A percentile compares a stretch with the other conserved stretches of the same genome.
Evolutionary conservation across 1,284 basidiomycete genomes (phyloP).

Genomic region (Puccinia hordei): DNA sequence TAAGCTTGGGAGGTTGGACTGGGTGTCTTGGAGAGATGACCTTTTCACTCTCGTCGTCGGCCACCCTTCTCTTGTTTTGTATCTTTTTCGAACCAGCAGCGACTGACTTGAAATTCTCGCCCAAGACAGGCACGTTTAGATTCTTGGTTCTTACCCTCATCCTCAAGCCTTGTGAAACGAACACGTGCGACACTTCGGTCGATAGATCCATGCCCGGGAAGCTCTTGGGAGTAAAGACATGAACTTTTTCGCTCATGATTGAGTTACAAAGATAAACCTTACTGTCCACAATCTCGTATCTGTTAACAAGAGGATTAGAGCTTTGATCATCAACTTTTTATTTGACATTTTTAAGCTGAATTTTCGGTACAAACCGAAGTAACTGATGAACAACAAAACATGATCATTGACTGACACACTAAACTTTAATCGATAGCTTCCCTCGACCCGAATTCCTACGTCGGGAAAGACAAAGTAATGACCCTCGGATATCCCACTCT

Average conservation of each 20-base stretch:
- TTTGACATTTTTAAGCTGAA: neutral
- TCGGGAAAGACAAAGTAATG: constrained; percentile 60
- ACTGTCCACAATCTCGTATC: constrained; percentile 30
- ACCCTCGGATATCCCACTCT: constrained; percentile 68
- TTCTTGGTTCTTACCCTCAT: constrained; percentile 24
- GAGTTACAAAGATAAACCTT: constrained; percentile 19
- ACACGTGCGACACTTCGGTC: neutral
- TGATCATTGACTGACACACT: constrained; percentile 69
- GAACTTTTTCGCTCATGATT: constrained; percentile 28
- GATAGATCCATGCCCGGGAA: constrained; percentile 28
- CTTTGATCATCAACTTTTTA: neutral
- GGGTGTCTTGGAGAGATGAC: neutral
- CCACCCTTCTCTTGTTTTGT: neutral
- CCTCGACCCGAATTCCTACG: constrained; percentile 71
- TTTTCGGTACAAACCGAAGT: neutral
- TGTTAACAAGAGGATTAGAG: neutral
- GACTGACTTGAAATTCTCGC: neutral
- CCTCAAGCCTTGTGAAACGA: constrained; percentile 22
- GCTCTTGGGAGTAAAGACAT: constrained; percentile 23
- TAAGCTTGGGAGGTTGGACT: neutral
- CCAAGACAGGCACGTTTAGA: neutral
- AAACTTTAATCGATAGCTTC: constrained; percentile 80
- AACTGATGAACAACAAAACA: neutral
- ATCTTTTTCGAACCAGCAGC: neutral
- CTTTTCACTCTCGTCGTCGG: neutral